These are phyloP conservation scores for Yamadazyma epiphylla DNA, from an alignment of 1,139 yeast genomes.

Conservation along the genomic window DNA sequence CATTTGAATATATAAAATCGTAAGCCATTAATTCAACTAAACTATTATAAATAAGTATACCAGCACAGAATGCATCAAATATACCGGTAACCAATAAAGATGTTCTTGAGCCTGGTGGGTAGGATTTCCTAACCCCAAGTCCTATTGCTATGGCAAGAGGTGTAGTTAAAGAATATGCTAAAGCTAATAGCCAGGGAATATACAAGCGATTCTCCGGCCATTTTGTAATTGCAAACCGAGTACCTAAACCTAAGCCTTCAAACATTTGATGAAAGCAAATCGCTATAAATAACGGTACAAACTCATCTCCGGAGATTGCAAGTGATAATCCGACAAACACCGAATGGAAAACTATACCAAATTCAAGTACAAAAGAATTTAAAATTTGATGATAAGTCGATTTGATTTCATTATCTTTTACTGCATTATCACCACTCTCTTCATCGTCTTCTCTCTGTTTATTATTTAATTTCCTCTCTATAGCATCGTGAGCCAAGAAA, in stretches of 20 bases:
- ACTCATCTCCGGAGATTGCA: constrained; percentile 37
- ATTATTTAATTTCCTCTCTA: constrained; percentile 9
- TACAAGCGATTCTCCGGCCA: constrained; percentile 30
- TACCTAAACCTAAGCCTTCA: constrained; percentile 39
- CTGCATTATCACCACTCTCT: neutral
- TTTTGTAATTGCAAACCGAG: constrained; percentile 32
- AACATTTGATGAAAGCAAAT: constrained; percentile 38
- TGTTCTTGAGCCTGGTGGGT: constrained; percentile 29
- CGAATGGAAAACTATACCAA: constrained; percentile 39
- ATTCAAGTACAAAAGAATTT: constrained; percentile 29
- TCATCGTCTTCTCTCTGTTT: neutral
- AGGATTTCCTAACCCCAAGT: constrained; percentile 29
- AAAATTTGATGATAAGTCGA: constrained; percentile 15
- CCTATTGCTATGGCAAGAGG: constrained; percentile 38
- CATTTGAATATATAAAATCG: constrained; percentile 31
- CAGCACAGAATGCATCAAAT: constrained; percentile 37
- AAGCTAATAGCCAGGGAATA: constrained; percentile 32
- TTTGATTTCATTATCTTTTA: neutral
- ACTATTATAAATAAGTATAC: constrained; percentile 35
- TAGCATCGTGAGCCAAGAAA: constrained; percentile 21
- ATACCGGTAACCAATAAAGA: constrained; percentile 34
- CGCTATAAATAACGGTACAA: constrained; percentile 30
- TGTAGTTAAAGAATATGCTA: constrained; percentile 29
- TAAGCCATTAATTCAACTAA: constrained; percentile 40
- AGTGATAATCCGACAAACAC: constrained; percentile 38